Percentiles rank a stretch among this genome's conserved stretches.
phyloP scores from a whole-genome alignment of 768 basidiomycete species.

The Collybia nuda region DNA sequence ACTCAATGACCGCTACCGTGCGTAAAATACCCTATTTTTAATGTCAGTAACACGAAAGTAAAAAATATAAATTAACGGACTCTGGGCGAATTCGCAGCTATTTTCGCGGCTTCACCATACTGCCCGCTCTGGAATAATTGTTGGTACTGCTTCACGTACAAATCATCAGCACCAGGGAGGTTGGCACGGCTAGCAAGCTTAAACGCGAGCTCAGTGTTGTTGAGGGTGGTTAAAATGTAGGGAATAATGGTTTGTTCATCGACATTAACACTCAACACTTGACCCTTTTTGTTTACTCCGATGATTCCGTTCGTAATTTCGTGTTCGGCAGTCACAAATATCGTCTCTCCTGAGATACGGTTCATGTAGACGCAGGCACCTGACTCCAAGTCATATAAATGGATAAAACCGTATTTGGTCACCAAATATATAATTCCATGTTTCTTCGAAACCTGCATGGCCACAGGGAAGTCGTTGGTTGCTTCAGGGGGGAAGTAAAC shows the following conservation, averaged over 20 bases:
- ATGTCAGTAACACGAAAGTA: constrained; percentile 1
- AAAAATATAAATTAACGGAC: constrained; percentile 41
- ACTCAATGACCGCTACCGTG: constrained; percentile 92
- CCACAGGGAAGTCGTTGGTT: constrained; percentile 97
- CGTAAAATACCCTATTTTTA: constrained; percentile 81
- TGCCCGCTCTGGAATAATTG: constrained; percentile 87
- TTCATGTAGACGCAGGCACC: constrained; percentile 99
- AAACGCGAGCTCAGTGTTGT: constrained; percentile 97
- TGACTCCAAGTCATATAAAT: constrained; percentile 96
- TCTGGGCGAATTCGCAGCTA: constrained; percentile 95
- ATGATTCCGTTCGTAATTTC: constrained; percentile 94
- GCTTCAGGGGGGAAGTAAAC: constrained; percentile 99
- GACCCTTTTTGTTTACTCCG: constrained; percentile 99
- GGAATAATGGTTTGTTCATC: constrained; percentile 97
- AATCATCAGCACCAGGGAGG: constrained; percentile 94
- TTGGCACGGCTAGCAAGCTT: constrained; percentile 96
- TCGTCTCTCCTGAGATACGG: constrained; percentile 98
- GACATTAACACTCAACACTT: constrained; percentile 94
- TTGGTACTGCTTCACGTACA: constrained; percentile 94
- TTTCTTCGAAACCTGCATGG: constrained; percentile 97
- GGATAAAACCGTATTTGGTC: constrained; percentile 99
- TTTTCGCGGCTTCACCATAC: constrained; percentile 92
- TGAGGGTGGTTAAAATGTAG: constrained; percentile 89
- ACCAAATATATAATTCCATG: constrained; percentile 97
- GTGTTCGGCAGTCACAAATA: constrained; percentile 97